Evolutionary conservation across 2,329 filamentous ascomycete genomes (phyloP), one percentile per base, ranked within the genome.

Genomic region (Drechslerella dactyloides): DNA sequence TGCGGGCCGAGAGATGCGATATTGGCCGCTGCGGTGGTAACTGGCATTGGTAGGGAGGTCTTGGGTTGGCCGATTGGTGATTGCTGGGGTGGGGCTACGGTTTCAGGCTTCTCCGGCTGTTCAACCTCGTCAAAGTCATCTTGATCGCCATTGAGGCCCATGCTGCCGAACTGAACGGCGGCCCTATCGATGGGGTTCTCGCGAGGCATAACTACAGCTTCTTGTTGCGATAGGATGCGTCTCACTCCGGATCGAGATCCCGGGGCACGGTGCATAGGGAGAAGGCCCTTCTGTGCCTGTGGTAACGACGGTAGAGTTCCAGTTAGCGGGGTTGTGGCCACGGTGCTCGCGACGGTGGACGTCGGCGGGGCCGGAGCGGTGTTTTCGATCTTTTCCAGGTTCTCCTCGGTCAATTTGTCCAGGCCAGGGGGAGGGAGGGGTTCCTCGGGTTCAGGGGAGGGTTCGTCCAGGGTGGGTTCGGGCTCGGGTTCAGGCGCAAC

Each of bases 181-280:
- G 93, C 87, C 77, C 92, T 89, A 79, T 97, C 93, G 27, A 99
- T 90, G 76, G 94, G 92, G 64, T 76, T 75, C 82, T 97, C 96
- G 70, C 91, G 92, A 51, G 94, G 94, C 93, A 99, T 97, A 75
- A 96, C 92, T 44, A 99, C 94, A 69, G 94, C 91, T 82, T 99
- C 94, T 80, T 96, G 93, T 79, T 99, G 94, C 77, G 97, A 93
- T 77, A 96, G 84, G 60, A 97, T 85, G 77, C 91, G 90, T 75
- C 93, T 88, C 79, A 96, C 90, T 80, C 90, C 91, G 81, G 89
- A 93, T 19, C 91, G 86, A 65, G 85, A 77, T 33, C 80, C 81
- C 10, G 37, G 54, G n/a, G n/a, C 33, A 40, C 68, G 68, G 13
- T 65, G 55, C 23, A 85, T 82, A 73, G 77, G 87, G 82, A 69